These are phyloP conservation scores for Gossypium sturtianum DNA, from an alignment of 345 rosid genomes.

Conservation along the genomic window DNA sequence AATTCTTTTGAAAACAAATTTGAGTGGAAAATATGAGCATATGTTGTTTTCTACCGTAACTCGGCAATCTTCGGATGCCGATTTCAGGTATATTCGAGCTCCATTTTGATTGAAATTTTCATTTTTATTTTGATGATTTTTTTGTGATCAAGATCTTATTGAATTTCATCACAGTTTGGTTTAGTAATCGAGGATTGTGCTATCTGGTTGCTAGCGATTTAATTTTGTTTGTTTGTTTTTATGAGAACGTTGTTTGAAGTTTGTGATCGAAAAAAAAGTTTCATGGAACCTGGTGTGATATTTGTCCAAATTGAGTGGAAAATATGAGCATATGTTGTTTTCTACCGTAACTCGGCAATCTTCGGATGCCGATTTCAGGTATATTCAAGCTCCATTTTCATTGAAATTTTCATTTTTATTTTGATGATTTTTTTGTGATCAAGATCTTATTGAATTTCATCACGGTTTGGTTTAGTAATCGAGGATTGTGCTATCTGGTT, in stretches of 20 bases:
- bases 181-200: not conserved
- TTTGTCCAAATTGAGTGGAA: conserved; percentile 9
- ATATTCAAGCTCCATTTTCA: not conserved
- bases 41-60: conserved; percentile 24
- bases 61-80: conserved; percentile 17
- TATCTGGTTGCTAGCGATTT: conserved; percentile 23
- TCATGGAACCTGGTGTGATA: conserved; percentile 3
- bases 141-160: not conserved
- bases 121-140: not conserved
- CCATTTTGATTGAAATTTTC: not conserved
- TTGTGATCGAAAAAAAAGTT: not conserved
- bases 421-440: not conserved
- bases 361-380: conserved; percentile 16
- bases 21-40: conserved; percentile 18
- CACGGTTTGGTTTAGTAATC: not conserved
- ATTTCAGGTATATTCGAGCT: conserved; percentile 3
- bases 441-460: not conserved
- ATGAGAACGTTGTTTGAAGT: not conserved
- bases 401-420: not conserved
- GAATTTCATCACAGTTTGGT: not conserved
- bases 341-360: conserved; percentile 17
- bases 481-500: conserved; percentile 14
- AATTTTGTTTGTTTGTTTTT: conserved; percentile 1
- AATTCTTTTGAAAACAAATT: not conserved
- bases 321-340: conserved; percentile 23